These are phyloP conservation scores for Phytophthora nicotianae DNA, from an alignment of 352 stramenopile genomes.

Conservation along the genomic window DNA sequence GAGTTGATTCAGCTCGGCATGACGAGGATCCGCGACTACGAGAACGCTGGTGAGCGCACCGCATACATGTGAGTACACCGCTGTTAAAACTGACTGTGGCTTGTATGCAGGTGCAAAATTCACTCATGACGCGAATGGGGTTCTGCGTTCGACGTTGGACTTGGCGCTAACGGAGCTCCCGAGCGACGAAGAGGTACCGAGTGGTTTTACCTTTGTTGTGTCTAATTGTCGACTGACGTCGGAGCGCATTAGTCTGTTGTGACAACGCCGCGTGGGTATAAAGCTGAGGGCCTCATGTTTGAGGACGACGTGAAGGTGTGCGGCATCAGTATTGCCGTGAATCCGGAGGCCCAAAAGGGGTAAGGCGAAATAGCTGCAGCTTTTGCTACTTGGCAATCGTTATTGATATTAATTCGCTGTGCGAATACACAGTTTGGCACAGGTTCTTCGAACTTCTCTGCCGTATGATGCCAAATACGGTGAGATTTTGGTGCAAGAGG, in stretches of 20 bases:
- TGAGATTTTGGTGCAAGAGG: slow-evolving; percentile 61
- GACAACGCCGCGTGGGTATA: slow-evolving; percentile 76
- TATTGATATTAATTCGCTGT: slow-evolving; percentile 6
- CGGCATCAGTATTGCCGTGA: slow-evolving; percentile 62
- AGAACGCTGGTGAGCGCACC: slow-evolving; percentile 55
- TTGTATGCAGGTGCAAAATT: slow-evolving; percentile 55
- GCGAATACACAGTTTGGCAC: slow-evolving; percentile 40
- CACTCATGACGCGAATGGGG: slow-evolving; percentile 71
- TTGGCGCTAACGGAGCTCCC: slow-evolving; percentile 79
- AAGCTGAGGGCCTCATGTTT: slow-evolving; percentile 70
- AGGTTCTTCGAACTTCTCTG: slow-evolving; percentile 59
- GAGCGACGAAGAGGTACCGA: slow-evolving; percentile 74
- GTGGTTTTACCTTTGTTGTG: neutral
- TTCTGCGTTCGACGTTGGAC: slow-evolving; percentile 72
- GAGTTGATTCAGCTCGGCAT: slow-evolving; percentile 86
- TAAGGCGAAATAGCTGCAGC: slow-evolving; percentile 13
- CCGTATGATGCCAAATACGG: slow-evolving; percentile 73
- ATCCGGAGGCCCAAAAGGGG: slow-evolving; percentile 56
- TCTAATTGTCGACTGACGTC: slow-evolving; percentile 6
- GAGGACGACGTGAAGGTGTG: slow-evolving; percentile 83
- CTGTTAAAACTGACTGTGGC: neutral
- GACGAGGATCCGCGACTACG: slow-evolving; percentile 76
- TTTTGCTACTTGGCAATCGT: neutral
- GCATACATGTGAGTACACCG: neutral
- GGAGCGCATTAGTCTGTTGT: slow-evolving; percentile 64